A percentile compares a stretch with the other conserved stretches of the same genome.
These are phyloP conservation scores for Zopfia rhizophila DNA, from an alignment of 2,329 filamentous ascomycete species.

Conservation along the genomic window DNA sequence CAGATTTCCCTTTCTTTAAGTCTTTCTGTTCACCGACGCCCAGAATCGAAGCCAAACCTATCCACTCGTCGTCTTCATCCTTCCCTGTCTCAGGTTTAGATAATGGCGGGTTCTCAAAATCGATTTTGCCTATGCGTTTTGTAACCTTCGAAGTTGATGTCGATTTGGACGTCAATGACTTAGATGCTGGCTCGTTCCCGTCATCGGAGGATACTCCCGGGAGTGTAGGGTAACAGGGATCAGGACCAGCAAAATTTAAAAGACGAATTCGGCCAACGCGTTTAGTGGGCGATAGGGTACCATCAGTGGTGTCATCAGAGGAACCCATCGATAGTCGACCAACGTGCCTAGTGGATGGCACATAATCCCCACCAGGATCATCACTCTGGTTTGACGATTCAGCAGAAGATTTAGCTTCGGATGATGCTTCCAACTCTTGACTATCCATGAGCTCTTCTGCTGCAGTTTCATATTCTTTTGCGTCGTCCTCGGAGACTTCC, in stretches of 20 bases:
- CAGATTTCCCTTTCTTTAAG: too few species aligned
- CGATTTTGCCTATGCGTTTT: neutral
- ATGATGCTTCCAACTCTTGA: slow-evolving; percentile 31
- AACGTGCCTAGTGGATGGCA: slow-evolving; percentile 5
- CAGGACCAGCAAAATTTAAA: slow-evolving; percentile 18
- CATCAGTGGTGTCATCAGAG: neutral
- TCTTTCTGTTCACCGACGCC: too few species aligned
- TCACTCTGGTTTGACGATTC: slow-evolving; percentile 12
- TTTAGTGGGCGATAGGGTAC: slow-evolving; percentile 9
- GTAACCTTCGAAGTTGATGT: neutral
- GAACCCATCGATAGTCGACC: neutral
- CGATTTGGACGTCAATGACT: neutral
- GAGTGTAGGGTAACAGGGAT: slow-evolving; percentile 32
- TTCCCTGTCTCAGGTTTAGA: too few species aligned
- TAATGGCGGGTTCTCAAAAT: too few species aligned
- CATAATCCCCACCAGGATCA: slow-evolving; percentile 22
- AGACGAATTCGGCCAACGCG: slow-evolving; percentile 36
- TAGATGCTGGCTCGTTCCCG: neutral
- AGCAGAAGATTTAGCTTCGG: slow-evolving; percentile 13
- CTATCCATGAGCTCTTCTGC: slow-evolving; percentile 39
- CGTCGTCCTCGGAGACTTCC: slow-evolving; percentile 35
- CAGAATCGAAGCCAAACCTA: too few species aligned
- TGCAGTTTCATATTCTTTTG: slow-evolving; percentile 46
- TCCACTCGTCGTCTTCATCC: too few species aligned
- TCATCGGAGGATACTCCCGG: slow-evolving; percentile 13